Evolutionary conservation across 2,329 filamentous ascomycete genomes (phyloP), one percentile per base, ranked within the genome.

Genomic region (Calonectria pteridis): DNA sequence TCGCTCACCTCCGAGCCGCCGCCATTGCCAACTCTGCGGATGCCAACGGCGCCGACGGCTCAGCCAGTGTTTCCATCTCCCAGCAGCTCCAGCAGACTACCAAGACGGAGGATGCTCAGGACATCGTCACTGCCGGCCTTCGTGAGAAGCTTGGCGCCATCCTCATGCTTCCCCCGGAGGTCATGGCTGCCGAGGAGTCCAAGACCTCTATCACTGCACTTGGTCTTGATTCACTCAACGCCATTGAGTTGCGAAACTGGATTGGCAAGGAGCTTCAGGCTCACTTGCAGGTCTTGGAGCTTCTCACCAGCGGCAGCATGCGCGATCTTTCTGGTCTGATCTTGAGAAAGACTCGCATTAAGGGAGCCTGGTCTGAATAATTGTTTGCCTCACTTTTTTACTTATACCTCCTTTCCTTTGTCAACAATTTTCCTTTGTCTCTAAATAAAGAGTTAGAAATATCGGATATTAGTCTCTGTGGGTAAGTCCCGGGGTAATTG

Each of bases 221-320:
- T 63, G 81, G 82, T 0, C 83, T 89, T 6, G 87, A 89, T 79
- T 88, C 87, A 16, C 84, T 89, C 7, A 86, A 88, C 20, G 87
- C 87, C 1, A 88, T 88, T 69, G 87, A 88, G 80, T 83, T 89
- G 68, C 85, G 87, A 35, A 89, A 88, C 81, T 89, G 86, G 83
- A 87, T 89, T 70, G 87, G 86, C 11, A 85, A 87, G 72, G 87
- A 88, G 79, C 64, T 81, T 28, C 84, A 35, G 84, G 74, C 74
- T 3, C 78, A 87, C 69, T 77, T 91, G 78, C 88, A 91, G 81
- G 89, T 91, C 0, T 80, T 91, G 73, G 89, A 91, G 78, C 79
- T 91, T 73, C 81, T 91, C 46, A 88, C 86, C 7, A 89, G 88
- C 76, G 88, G 88, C 2, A 87, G 85, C 26, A 58, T 82, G 53